Evolutionary conservation across 768 basidiomycete genomes (phyloP).

Genomic region (Mycena vulgaris): DNA sequence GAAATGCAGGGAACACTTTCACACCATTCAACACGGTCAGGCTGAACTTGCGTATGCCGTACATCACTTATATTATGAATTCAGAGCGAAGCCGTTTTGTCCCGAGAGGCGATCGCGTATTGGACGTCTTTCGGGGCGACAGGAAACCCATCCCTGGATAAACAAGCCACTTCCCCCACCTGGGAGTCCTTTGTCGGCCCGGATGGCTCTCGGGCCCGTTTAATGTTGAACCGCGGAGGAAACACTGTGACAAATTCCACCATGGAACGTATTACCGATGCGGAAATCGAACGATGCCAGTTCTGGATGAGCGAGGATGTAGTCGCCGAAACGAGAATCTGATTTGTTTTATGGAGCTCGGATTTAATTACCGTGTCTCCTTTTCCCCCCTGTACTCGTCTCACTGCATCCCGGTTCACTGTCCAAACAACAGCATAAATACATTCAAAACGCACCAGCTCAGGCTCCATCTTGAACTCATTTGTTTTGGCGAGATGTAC

Average conservation of each 20-base stretch:
- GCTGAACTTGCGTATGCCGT: background rate
- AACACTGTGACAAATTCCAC: conserved; percentile 43
- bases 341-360: no score
- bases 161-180: conserved; percentile 41
- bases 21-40: conserved; percentile 55
- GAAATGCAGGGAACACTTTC: conserved; percentile 55
- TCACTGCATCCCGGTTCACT: no score
- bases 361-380: background rate
- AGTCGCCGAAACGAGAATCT: conserved; percentile 45
- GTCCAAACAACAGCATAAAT: no score
- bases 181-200: conserved; percentile 45
- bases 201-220: conserved; percentile 36
- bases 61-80: background rate
- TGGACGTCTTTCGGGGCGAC: conserved; percentile 61
- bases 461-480: no score
- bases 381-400: no score
- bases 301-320: conserved; percentile 61
- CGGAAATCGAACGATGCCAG: conserved; percentile 52
- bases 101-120: conserved; percentile 58
- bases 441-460: no score
- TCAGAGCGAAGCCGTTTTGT: conserved; percentile 55
- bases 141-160: conserved; percentile 46
- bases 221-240: conserved; percentile 46
- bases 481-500: no score
- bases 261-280: conserved; percentile 49